phyloP scores from a whole-genome alignment of 2,329 filamentous ascomycete genomes.

The Chaetomium olivaceum region DNA sequence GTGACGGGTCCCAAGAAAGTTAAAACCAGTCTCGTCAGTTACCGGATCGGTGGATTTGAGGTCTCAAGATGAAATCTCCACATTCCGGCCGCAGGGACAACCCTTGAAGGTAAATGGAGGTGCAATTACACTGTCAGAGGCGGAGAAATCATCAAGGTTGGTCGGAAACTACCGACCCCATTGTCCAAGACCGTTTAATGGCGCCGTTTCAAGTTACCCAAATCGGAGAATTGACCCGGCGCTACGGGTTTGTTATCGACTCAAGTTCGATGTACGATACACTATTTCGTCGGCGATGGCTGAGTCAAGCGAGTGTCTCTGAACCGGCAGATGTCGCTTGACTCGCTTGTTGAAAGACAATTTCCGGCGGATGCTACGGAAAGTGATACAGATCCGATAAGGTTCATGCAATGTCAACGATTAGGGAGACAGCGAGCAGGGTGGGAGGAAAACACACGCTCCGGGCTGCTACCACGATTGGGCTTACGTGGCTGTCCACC shows the following conservation, averaged over 20 bases:
- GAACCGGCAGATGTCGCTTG: not conserved
- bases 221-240: too few species aligned
- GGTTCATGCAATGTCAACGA: not conserved
- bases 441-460: too few species aligned
- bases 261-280: too few species aligned
- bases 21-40: too few species aligned
- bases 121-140: not conserved
- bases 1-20: not conserved
- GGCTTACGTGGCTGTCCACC: too few species aligned
- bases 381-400: not conserved
- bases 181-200: too few species aligned
- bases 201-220: too few species aligned
- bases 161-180: too few species aligned
- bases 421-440: not conserved
- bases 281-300: not conserved
- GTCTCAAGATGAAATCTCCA: not conserved
- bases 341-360: not conserved
- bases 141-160: too few species aligned
- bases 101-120: not conserved
- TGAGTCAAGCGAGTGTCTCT: not conserved
- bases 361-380: not conserved
- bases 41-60: not conserved
- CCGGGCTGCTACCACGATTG: too few species aligned
- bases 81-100: not conserved
- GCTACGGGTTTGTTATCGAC: too few species aligned